These are phyloP conservation scores for Phalaenopsis equestris DNA, from an alignment of 106 monocot species.

Conservation along the genomic window DNA sequence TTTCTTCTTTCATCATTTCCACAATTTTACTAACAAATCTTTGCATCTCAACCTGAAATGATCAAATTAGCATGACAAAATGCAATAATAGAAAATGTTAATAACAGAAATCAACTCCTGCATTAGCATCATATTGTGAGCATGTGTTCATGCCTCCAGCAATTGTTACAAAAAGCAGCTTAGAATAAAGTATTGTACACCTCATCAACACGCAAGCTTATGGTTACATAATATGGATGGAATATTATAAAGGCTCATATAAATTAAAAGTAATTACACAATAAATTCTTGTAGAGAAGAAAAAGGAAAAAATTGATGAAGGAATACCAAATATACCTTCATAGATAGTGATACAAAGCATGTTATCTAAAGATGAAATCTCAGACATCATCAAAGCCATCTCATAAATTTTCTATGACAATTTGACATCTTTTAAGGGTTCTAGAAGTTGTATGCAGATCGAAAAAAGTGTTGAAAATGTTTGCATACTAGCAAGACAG, in stretches of 20 bases:
- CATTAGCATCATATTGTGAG: not conserved
- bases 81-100: not conserved
- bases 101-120: not conserved
- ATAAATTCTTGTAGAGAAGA: not conserved
- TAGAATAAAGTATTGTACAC: not conserved
- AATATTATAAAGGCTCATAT: not conserved
- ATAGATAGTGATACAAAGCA: not conserved
- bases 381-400: not conserved
- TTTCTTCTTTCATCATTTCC: slow-evolving; percentile 73
- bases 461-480: no score
- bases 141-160: not conserved
- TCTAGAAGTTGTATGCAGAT: no score
- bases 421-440: no score
- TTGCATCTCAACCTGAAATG: slow-evolving; percentile 78
- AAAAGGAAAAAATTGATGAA: not conserved
- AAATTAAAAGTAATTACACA: not conserved
- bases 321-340: not conserved
- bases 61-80: not conserved
- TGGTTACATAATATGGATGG: not conserved
- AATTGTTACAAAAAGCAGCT: not conserved
- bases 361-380: not conserved
- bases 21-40: slow-evolving; percentile 82
- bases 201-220: not conserved
- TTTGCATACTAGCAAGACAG: no score
- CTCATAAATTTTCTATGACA: not conserved